Base-by-base conservation (phyloP, 2,329 filamentous ascomycete genomes). In the Zymoseptoria passerinii region DNA sequence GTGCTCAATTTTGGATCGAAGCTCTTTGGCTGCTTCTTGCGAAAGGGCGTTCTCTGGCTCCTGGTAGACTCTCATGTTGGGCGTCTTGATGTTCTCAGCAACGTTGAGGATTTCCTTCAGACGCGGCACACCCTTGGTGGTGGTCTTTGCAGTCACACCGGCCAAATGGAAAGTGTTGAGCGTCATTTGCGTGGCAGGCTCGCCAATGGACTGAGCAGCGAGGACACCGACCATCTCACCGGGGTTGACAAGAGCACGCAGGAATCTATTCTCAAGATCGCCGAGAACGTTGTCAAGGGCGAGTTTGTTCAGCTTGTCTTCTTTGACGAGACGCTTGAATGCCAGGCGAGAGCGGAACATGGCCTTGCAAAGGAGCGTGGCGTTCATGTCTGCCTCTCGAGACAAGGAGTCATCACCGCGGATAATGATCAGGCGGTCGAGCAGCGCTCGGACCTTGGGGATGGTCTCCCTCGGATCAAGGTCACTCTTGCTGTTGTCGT, bases 131-230 rank as follows among this genome's bases (percentile, higher is more conserved):
- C 94, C 94, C 53, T 99, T 86, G 0, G 94, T 99, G 57, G 99
- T 92, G 81, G 99, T 99, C 87, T 99, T 99, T 23, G 92, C 96
- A 44, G 95, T 96, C 61, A 99, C 91, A 96, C 94, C 94, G 75
- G 94, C 92, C 75, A 99, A 99, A 81, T 99, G 94, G 88, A 99
- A 99, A 23, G 94, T 99, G 78, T 99, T 99, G 61, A 99, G 79
- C 1, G 94, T 99, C 94, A 99, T 99, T 80, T 99, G 94, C 1
- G 94, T 99, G 20, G 94, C 95, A 48, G 94, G 94, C 75, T 99
- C 94, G 78, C 94, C 94, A 72, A 99, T 99, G 29, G 94, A 99
- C 77, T 99, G 94, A 6, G 95, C 94, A 63, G 94, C 94, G 69
- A 99, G 79, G 20, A 99, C 94, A 77, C 94, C 94, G 58, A 99